These are phyloP conservation scores for Talaromyces sp. DNA, from an alignment of 2,329 filamentous ascomycete species.

Conservation along the genomic window DNA sequence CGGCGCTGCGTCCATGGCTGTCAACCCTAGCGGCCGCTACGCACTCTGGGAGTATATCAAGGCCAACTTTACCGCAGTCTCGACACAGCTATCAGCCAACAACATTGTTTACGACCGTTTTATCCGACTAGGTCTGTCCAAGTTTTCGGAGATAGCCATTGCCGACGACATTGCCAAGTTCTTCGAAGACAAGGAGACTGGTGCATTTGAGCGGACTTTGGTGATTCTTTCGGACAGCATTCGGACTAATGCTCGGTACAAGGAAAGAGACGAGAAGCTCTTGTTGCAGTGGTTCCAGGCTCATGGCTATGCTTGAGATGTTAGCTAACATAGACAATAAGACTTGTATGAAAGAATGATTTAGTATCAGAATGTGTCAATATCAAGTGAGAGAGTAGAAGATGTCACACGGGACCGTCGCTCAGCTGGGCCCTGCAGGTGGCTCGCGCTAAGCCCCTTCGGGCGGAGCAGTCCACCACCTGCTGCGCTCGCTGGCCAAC, in stretches of 20 bases:
- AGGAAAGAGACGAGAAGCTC: constrained; percentile 67
- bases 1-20: constrained; percentile 69
- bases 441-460: constrained; percentile 17
- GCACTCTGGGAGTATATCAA: constrained; percentile 84
- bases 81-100: constrained; percentile 71
- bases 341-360: neutral
- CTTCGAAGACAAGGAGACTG: constrained; percentile 82
- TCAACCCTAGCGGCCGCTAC: constrained; percentile 69
- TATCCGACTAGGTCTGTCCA: constrained; percentile 71
- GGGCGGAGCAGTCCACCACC: constrained; percentile 19
- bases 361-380: neutral
- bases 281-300: constrained; percentile 76
- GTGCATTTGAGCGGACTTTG: constrained; percentile 80
- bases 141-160: constrained; percentile 69
- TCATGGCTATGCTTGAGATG: constrained; percentile 56
- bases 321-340: neutral
- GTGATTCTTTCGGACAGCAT: constrained; percentile 85
- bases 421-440: constrained; percentile 19
- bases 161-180: constrained; percentile 78
- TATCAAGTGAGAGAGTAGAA: neutral
- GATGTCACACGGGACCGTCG: constrained; percentile 13
- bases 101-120: constrained; percentile 88
- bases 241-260: constrained; percentile 77
- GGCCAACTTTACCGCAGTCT: constrained; percentile 73
- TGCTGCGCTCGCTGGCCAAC: constrained; percentile 1